Conservation (phyloP, 2,329 filamentous ascomycete genomes). For the Tothia fuscella region DNA sequence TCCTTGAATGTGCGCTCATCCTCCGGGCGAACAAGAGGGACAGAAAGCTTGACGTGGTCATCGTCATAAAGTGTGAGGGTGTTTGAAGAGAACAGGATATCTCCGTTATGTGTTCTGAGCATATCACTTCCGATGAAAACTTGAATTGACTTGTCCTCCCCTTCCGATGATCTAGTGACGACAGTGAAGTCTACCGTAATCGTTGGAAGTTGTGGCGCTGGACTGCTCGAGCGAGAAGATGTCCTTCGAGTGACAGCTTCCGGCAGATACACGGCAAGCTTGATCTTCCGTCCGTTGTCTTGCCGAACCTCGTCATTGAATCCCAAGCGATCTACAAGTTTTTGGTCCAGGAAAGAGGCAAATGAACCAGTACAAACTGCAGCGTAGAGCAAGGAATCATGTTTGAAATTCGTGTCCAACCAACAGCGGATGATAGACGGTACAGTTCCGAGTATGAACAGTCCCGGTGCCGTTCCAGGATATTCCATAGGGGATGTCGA, state of each 20-base stretch:
- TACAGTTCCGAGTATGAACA: slow-evolving; percentile 77
- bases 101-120: slow-evolving; percentile 73
- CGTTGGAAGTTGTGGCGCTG: slow-evolving; percentile 68
- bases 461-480: slow-evolving; percentile 65
- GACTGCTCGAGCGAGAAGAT: slow-evolving; percentile 60
- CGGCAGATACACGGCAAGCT: slow-evolving; percentile 74
- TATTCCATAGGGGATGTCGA: slow-evolving; percentile 60
- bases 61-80: slow-evolving; percentile 78
- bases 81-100: slow-evolving; percentile 86
- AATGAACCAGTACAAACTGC: slow-evolving; percentile 88
- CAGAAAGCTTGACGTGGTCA: slow-evolving; percentile 73
- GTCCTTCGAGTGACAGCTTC: slow-evolving; percentile 75
- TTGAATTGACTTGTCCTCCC: slow-evolving; percentile 53
- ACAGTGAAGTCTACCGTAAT: slow-evolving; percentile 71
- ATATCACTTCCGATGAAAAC: slow-evolving; percentile 86
- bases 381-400: slow-evolving; percentile 79
- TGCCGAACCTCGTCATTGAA: slow-evolving; percentile 55
- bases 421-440: slow-evolving; percentile 94
- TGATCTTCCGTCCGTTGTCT: slow-evolving; percentile 56
- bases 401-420: slow-evolving; percentile 82
- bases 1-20: slow-evolving; percentile 71
- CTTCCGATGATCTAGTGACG: slow-evolving; percentile 36
- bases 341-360: slow-evolving; percentile 67
- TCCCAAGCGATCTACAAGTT: slow-evolving; percentile 62
- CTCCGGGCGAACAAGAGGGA: slow-evolving; percentile 87